Percentiles rank a stretch among this genome's conserved stretches.
Evolutionary conservation across 2,329 filamentous ascomycete genomes (phyloP).

Genomic region (Cyphellophora europaea): DNA sequence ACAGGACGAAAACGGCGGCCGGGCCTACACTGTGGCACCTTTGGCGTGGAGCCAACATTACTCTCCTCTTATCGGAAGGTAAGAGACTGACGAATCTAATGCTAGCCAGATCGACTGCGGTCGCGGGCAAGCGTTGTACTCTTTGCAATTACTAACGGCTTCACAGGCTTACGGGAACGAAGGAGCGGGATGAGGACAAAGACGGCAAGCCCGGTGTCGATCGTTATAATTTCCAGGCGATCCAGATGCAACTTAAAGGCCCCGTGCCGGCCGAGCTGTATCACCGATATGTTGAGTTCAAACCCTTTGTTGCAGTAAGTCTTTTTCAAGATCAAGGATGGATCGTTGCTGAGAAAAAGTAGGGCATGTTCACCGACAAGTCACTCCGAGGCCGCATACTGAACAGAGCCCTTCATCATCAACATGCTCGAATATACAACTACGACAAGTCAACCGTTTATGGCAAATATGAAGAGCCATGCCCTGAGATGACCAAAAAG

Average conservation of each 20-base stretch:
- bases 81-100: too few relatives aligned
- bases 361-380: conserved; percentile 73
- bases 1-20: conserved; percentile 51
- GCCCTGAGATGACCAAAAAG: conserved; percentile 61
- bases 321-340: too few relatives aligned
- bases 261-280: conserved; percentile 74
- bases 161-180: conserved; percentile 67
- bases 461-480: conserved; percentile 58
- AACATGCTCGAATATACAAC: conserved; percentile 83
- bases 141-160: too few relatives aligned
- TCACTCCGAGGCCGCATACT: conserved; percentile 72
- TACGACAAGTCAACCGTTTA: conserved; percentile 69
- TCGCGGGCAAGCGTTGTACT: too few relatives aligned
- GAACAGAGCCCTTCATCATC: conserved; percentile 79
- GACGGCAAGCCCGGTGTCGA: conserved; percentile 31
- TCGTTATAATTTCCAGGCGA: conserved; percentile 77
- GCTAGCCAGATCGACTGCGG: too few relatives aligned
- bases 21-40: conserved; percentile 73
- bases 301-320: conserved; percentile 78
- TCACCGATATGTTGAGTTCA: conserved; percentile 89
- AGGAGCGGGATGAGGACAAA: conserved; percentile 51
- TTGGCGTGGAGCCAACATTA: conserved; percentile 72
- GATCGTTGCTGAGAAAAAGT: too few relatives aligned
- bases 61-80: conserved; percentile 75
- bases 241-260: conserved; percentile 77